phyloP scores from a whole-genome alignment of 2,329 filamentous ascomycete species.

The Colletotrichum horii region DNA sequence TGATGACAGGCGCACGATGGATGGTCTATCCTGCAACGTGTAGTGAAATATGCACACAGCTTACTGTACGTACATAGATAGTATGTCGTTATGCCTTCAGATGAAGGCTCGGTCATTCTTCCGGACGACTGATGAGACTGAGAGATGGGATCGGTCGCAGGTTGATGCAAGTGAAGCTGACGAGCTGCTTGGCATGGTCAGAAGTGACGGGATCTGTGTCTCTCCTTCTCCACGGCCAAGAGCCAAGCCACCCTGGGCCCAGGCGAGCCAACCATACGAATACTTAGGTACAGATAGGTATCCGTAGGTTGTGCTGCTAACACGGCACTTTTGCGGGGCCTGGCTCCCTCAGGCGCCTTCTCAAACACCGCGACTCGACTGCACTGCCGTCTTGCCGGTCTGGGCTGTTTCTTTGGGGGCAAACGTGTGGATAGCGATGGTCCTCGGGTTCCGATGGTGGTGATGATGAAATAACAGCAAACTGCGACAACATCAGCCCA shows the following conservation, averaged over 20 bases:
- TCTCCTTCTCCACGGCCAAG: slow-evolving; percentile 8
- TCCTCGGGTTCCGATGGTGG: neutral
- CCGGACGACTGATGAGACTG: neutral
- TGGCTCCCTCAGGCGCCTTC: neutral
- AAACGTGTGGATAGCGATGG: neutral
- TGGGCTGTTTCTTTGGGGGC: neutral
- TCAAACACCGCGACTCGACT: neutral
- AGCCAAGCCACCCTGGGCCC: slow-evolving; percentile 5
- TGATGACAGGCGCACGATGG: neutral
- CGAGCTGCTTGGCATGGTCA: slow-evolving; percentile 9
- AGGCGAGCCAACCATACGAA: neutral
- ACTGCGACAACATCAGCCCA: neutral
- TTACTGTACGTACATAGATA: neutral
- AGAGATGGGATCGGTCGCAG: neutral
- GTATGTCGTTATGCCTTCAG: neutral
- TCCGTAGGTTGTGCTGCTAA: neutral
- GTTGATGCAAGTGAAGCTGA: slow-evolving; percentile 4
- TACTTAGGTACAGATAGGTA: neutral
- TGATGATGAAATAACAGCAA: neutral
- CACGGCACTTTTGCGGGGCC: neutral
- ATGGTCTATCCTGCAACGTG: neutral
- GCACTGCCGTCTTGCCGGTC: neutral
- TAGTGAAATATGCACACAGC: neutral
- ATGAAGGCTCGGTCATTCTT: neutral
- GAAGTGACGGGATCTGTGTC: neutral